A percentile compares a stretch with the other conserved stretches of the same genome.
Conservation (phyloP, 2,329 filamentous ascomycete species). For the Sporothrix luriei region DNA sequence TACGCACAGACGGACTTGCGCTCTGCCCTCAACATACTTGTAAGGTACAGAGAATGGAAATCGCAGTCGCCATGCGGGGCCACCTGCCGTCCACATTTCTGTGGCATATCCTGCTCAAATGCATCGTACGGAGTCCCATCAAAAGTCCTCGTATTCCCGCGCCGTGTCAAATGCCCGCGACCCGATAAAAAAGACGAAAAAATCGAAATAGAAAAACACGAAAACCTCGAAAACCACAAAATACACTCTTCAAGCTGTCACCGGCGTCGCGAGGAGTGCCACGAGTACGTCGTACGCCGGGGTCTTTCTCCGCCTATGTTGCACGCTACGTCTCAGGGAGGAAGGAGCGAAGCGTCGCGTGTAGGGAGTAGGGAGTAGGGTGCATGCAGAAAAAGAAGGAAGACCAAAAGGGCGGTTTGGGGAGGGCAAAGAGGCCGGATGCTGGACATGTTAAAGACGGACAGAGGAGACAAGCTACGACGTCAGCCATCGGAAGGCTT, state of each 20-base stretch:
- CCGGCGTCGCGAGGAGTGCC: not conserved
- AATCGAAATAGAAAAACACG: too few species aligned
- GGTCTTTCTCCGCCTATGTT: not conserved
- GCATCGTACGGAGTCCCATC: too few species aligned
- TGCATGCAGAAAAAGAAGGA: constrained; percentile 1
- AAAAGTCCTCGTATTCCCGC: too few species aligned
- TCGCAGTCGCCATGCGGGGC: too few species aligned
- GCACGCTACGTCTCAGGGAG: not conserved
- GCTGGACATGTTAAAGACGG: not conserved
- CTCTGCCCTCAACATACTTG: too few species aligned
- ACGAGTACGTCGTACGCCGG: not conserved
- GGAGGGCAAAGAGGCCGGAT: not conserved
- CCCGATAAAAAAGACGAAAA: too few species aligned
- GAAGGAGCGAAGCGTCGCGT: not conserved
- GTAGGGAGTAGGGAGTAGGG: too few species aligned
- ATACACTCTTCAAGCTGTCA: constrained; percentile 5
- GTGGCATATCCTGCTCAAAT: too few species aligned
- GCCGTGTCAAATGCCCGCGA: too few species aligned
- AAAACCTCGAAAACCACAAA: not conserved
- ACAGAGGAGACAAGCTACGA: not conserved
- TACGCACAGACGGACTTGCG: too few species aligned
- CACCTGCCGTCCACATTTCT: too few species aligned
- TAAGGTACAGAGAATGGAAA: too few species aligned
- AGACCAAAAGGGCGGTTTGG: constrained; percentile 6
- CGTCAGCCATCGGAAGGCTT: not conserved